Percentiles rank a stretch among this genome's conserved stretches.
Evolutionary conservation across 192 early-diverging fungal species (phyloP).

Genomic region (Entomortierella lignicola): DNA sequence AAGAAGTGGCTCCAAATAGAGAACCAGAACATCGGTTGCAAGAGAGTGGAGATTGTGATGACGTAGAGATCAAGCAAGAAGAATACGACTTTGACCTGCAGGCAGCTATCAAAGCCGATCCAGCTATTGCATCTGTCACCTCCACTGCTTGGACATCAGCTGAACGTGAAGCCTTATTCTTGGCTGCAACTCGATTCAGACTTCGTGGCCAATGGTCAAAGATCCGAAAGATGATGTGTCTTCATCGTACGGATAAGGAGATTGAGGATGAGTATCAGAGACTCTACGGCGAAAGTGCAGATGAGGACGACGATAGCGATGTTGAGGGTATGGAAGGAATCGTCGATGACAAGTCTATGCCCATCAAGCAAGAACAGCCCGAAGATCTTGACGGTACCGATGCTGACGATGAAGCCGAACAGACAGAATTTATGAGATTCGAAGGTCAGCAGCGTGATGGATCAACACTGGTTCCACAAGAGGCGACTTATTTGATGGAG

Average conservation of each 20-base stretch:
- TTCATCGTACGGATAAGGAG: conserved; percentile 39
- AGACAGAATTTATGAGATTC: conserved; percentile 2
- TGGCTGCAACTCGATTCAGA: conserved; percentile 24
- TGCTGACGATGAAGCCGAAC: conserved; percentile 35
- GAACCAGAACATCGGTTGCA: background rate
- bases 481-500: too few relatives aligned
- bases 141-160: conserved; percentile 23
- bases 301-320: conserved; percentile 4
- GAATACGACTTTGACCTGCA: background rate
- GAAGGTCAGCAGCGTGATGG: background rate
- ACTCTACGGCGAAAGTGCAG: conserved; percentile 29
- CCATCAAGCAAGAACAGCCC: conserved; percentile 19
- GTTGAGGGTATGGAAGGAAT: too few relatives aligned
- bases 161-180: conserved; percentile 33
- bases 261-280: conserved; percentile 34
- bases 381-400: too few relatives aligned
- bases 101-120: conserved; percentile 1
- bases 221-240: conserved; percentile 32
- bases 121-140: conserved; percentile 5
- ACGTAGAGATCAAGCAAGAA: background rate
- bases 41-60: background rate
- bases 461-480: too few relatives aligned
- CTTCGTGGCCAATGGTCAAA: conserved; percentile 40
- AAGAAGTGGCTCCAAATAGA: too few relatives aligned
- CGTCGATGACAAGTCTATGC: too few relatives aligned